These are phyloP conservation scores for Boletus rufocinnamomeus DNA, from an alignment of 768 basidiomycete genomes.

Conservation along the genomic window DNA sequence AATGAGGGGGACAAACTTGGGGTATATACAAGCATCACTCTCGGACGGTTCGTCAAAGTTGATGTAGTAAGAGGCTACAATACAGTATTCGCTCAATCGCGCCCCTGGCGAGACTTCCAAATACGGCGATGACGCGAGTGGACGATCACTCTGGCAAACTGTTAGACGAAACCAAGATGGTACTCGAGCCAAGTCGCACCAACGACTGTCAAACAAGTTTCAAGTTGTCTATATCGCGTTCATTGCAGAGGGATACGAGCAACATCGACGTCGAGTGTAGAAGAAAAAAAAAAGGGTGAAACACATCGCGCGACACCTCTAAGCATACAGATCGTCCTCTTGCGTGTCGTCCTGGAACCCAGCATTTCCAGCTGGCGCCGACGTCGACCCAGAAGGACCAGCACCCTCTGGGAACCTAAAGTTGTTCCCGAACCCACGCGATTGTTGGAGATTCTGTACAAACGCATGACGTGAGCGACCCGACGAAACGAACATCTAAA, in stretches of 20 bases:
- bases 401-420: conserved; percentile 97
- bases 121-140: too few relatives aligned
- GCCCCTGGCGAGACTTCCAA: too few relatives aligned
- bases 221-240: conserved; percentile 12
- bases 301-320: neutral
- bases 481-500: neutral
- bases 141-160: too few relatives aligned
- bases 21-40: too few relatives aligned
- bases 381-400: conserved; percentile 36
- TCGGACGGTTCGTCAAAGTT: too few relatives aligned
- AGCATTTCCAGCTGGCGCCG: conserved; percentile 60
- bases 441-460: conserved; percentile 83
- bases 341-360: conserved; percentile 83
- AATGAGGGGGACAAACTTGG: too few relatives aligned
- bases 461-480: conserved; percentile 1
- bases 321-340: conserved; percentile 94
- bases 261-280: neutral
- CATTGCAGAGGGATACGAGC: conserved; percentile 7
- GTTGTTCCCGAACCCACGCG: conserved; percentile 87
- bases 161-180: neutral
- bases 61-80: too few relatives aligned
- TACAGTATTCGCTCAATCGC: too few relatives aligned
- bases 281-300: neutral
- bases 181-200: neutral
- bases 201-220: neutral